A percentile compares a stretch with the other conserved stretches of the same genome.
These are phyloP conservation scores for Apophysomyces ossiformis DNA, from an alignment of 371 early-diverging fungal genomes.

Conservation along the genomic window DNA sequence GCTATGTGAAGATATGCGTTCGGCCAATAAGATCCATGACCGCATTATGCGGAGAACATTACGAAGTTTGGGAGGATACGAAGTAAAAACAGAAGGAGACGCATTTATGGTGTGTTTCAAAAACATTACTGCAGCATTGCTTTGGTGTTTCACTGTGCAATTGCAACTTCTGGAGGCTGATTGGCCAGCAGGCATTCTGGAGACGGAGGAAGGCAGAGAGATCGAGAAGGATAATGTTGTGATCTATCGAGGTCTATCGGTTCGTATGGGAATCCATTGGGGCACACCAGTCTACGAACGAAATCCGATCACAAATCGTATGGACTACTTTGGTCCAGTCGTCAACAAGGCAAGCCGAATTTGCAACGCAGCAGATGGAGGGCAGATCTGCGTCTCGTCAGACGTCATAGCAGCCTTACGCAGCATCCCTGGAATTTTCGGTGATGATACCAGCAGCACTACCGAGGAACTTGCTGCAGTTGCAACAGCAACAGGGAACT, in stretches of 20 bases:
- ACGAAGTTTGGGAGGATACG: constrained; percentile 90
- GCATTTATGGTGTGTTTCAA: constrained; percentile 96
- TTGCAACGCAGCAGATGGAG: constrained; percentile 89
- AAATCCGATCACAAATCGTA: constrained; percentile 89
- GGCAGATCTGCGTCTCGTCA: constrained; percentile 81
- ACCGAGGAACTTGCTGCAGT: constrained; percentile 8
- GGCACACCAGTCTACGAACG: constrained; percentile 91
- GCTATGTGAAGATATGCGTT: constrained; percentile 84
- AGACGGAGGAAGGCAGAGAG: constrained; percentile 78
- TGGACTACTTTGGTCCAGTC: constrained; percentile 97
- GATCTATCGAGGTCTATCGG: constrained; percentile 87
- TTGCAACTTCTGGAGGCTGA: constrained; percentile 81
- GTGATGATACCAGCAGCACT: constrained; percentile 31
- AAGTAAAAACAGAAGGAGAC: constrained; percentile 98
- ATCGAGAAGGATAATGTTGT: constrained; percentile 67
- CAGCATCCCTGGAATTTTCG: constrained; percentile 44
- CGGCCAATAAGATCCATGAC: constrained; percentile 91
- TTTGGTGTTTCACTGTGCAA: constrained; percentile 93
- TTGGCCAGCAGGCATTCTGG: constrained; percentile 92
- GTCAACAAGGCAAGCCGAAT: constrained; percentile 91
- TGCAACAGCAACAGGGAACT: constrained; percentile 23
- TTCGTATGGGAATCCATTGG: constrained; percentile 96
- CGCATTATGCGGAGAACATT: constrained; percentile 83
- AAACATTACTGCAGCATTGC: constrained; percentile 81
- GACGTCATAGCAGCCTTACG: constrained; percentile 66